Evolutionary conservation across 2,329 filamentous ascomycete genomes (phyloP).

Genomic region (Stenocarpella maydis): DNA sequence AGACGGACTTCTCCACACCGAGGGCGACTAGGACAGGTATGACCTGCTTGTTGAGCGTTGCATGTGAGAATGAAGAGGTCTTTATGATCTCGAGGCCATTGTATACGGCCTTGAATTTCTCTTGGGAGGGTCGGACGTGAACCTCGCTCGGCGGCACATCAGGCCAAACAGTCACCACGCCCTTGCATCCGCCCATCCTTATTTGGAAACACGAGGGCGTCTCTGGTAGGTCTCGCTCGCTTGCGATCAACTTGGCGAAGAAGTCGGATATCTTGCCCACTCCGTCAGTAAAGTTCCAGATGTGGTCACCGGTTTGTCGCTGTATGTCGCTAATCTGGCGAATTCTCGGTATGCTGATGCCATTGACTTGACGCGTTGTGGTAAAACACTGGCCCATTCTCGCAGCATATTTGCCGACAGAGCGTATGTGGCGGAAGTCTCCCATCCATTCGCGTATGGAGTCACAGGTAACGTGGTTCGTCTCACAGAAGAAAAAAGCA

Average conservation of each 20-base stretch:
- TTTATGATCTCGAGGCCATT: slow-evolving; percentile 86
- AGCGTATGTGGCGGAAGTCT: slow-evolving; percentile 78
- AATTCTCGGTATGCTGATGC: slow-evolving; percentile 66
- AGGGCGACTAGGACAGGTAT: slow-evolving; percentile 85
- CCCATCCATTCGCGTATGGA: slow-evolving; percentile 90
- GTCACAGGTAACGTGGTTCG: slow-evolving; percentile 70
- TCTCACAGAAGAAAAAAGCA: slow-evolving; percentile 89
- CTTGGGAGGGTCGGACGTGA: slow-evolving; percentile 82
- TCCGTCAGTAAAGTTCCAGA: slow-evolving; percentile 79
- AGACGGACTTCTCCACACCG: slow-evolving; percentile 73
- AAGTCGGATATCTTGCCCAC: slow-evolving; percentile 90
- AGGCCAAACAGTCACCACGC: slow-evolving; percentile 80
- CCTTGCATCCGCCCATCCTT: slow-evolving; percentile 91
- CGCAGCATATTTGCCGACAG: slow-evolving; percentile 89
- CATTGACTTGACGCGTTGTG: slow-evolving; percentile 79
- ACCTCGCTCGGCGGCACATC: slow-evolving; percentile 73
- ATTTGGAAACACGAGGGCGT: slow-evolving; percentile 90
- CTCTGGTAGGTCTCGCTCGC: slow-evolving; percentile 70
- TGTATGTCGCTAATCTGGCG: slow-evolving; percentile 74
- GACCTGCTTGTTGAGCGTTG: slow-evolving; percentile 88
- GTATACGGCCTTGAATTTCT: slow-evolving; percentile 80
- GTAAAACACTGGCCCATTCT: slow-evolving; percentile 95
- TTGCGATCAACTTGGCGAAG: slow-evolving; percentile 76
- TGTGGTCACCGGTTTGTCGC: slow-evolving; percentile 66
- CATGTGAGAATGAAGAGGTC: slow-evolving; percentile 77